phyloP scores from a whole-genome alignment of 2,329 filamentous ascomycete species.

The Chaetomiaceae sp. region DNA sequence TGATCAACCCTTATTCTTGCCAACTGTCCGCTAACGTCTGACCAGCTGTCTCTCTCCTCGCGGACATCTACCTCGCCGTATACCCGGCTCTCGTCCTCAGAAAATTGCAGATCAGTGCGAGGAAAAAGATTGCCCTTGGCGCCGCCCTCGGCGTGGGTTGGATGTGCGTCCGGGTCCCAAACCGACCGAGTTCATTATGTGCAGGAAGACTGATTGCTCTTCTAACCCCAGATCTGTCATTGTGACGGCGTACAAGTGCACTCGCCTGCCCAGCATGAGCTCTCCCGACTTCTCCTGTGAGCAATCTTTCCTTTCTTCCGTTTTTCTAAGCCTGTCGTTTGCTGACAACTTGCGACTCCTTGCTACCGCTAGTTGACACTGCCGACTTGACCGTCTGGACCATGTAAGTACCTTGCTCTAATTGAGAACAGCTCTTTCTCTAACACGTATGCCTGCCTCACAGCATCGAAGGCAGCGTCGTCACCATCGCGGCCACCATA shows the following conservation, averaged over 20 bases:
- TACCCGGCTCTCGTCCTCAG: conserved; percentile 38
- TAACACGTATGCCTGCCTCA: background rate
- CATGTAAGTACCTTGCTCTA: background rate
- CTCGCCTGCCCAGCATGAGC: conserved; percentile 26
- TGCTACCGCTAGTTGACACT: conserved; percentile 28
- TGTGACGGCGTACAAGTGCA: conserved; percentile 33
- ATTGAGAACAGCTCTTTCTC: background rate
- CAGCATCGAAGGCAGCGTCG: conserved; percentile 25
- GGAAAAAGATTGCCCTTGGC: conserved; percentile 40
- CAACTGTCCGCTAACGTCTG: no score
- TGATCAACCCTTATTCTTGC: no score
- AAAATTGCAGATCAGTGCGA: conserved; percentile 35
- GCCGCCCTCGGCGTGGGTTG: conserved; percentile 37
- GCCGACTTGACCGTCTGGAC: conserved; percentile 44
- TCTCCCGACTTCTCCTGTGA: conserved; percentile 28
- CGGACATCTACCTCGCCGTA: conserved; percentile 40
- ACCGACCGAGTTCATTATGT: background rate
- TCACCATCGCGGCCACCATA: conserved; percentile 26
- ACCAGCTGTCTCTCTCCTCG: conserved; percentile 30
- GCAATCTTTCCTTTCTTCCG: background rate
- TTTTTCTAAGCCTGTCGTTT: no score
- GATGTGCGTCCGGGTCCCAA: conserved; percentile 19
- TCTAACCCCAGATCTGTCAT: conserved; percentile 17
- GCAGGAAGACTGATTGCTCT: no score
- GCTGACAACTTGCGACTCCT: no score